These are phyloP conservation scores for Rhynchospora breviuscula DNA, from an alignment of 176 grass and related monocot species.

Conservation along the genomic window DNA sequence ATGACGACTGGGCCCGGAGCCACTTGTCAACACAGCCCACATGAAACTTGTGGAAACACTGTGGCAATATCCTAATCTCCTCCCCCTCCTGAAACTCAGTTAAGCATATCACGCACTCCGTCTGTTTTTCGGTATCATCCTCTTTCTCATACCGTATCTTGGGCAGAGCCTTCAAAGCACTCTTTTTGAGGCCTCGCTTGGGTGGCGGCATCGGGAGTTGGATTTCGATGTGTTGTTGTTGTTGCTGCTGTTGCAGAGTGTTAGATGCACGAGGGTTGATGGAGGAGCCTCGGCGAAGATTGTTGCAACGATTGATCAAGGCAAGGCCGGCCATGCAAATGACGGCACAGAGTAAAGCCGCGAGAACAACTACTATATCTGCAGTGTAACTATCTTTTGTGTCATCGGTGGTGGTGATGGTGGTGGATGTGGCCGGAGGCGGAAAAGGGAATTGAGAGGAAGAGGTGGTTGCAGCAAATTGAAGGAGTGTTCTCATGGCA, in stretches of 20 bases:
- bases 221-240: neutral
- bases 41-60: slow-evolving; percentile 63
- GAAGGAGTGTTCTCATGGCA: slow-evolving; percentile 25
- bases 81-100: slow-evolving; percentile 62
- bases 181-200: slow-evolving; percentile 64
- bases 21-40: slow-evolving; percentile 63
- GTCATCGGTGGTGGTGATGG: slow-evolving; percentile 14
- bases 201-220: neutral
- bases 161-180: slow-evolving; percentile 51
- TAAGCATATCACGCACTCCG: slow-evolving; percentile 70
- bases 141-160: slow-evolving; percentile 33
- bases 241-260: neutral
- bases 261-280: neutral
- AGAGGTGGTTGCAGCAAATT: neutral
- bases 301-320: slow-evolving; percentile 51
- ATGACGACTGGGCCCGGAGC: slow-evolving; percentile 56
- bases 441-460: slow-evolving; percentile 22
- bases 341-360: slow-evolving; percentile 57
- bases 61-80: slow-evolving; percentile 49
- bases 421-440: neutral
- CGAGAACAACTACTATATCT: slow-evolving; percentile 56
- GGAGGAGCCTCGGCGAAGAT: neutral
- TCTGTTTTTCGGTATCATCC: neutral
- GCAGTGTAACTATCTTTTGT: neutral
- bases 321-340: slow-evolving; percentile 51